phyloP scores from a whole-genome alignment of 2,329 filamentous ascomycete genomes.

The Trichoderma asperellum region DNA sequence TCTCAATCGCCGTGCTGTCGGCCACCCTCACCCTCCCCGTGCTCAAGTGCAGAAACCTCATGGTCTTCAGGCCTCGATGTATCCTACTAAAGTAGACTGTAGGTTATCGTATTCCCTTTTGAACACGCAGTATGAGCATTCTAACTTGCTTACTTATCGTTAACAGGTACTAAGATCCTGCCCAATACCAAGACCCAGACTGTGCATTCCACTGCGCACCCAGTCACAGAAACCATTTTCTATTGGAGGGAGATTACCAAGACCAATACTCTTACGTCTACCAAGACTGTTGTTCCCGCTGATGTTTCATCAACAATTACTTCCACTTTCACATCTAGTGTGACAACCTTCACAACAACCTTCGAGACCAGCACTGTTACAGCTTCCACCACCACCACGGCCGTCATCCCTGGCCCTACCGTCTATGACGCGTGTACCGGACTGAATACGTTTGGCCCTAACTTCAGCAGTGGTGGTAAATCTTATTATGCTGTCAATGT shows the following conservation, averaged over 20 bases:
- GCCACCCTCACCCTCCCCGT: neutral
- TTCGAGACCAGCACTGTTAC: neutral
- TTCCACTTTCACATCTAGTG: neutral
- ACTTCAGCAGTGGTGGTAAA: neutral
- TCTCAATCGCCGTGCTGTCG: neutral
- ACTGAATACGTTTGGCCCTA: neutral
- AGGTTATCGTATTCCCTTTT: neutral
- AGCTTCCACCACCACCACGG: neutral
- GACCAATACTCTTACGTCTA: slow-evolving; percentile 5
- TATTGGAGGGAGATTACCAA: neutral
- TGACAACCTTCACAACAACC: neutral
- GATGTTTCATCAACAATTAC: slow-evolving; percentile 2
- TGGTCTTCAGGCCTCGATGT: neutral
- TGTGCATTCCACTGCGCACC: neutral
- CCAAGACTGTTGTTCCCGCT: slow-evolving; percentile 10
- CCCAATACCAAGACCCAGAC: neutral
- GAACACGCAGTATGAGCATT: neutral
- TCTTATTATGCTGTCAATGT: neutral
- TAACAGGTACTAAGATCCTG: neutral
- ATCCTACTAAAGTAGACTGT: neutral
- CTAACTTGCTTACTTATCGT: neutral
- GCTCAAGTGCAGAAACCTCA: neutral
- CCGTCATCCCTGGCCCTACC: neutral
- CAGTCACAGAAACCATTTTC: neutral
- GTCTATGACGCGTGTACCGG: neutral